These are phyloP conservation scores for Alliaria petiolata DNA, from an alignment of 345 rosid genomes.

Conservation along the genomic window DNA sequence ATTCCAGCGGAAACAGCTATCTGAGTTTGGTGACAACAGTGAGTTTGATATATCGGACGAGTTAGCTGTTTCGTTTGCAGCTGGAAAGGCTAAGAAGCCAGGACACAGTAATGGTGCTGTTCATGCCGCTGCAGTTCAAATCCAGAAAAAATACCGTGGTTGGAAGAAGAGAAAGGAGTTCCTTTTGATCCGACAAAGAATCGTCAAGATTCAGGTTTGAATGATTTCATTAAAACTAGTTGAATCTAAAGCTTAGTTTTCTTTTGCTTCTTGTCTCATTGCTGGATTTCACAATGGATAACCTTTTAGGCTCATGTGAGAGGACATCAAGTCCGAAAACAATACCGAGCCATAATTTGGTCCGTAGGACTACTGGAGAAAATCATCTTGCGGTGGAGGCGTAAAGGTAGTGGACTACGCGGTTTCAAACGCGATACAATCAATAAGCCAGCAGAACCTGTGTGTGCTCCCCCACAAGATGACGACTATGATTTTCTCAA, in stretches of 20 bases:
- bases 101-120: conserved; percentile 40
- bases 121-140: conserved; percentile 74
- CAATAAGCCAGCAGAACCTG: conserved; percentile 37
- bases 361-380: conserved; percentile 90
- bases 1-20: conserved; percentile 62
- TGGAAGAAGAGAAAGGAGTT: conserved; percentile 90
- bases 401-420: conserved; percentile 83
- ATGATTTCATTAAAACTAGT: not conserved
- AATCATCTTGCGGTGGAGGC: conserved; percentile 88
- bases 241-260: not conserved
- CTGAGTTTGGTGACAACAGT: conserved; percentile 37
- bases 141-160: conserved; percentile 87
- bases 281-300: conserved; percentile 4
- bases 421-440: conserved; percentile 65
- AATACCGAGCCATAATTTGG: conserved; percentile 66
- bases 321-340: conserved; percentile 90
- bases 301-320: conserved; percentile 74
- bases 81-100: conserved; percentile 45
- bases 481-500: conserved; percentile 89
- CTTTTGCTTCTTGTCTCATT: not conserved
- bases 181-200: conserved; percentile 65
- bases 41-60: conserved; percentile 49
- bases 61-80: conserved; percentile 54
- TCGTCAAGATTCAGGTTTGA: conserved; percentile 86
- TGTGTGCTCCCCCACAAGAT: conserved; percentile 31